phyloP scores from a whole-genome alignment of 1,284 basidiomycete genomes.

The Macrocybe sp. region DNA sequence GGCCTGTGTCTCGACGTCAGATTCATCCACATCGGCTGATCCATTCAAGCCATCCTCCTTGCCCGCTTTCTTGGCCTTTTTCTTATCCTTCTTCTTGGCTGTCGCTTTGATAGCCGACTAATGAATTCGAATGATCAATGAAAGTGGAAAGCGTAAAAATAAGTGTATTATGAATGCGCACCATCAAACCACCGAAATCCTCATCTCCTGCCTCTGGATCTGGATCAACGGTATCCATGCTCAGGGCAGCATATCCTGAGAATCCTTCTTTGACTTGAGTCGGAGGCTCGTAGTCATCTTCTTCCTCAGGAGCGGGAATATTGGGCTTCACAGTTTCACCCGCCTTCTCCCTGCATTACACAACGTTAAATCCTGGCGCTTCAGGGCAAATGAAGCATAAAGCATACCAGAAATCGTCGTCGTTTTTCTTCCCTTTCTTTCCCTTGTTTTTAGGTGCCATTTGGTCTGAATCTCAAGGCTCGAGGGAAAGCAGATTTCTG shows the following conservation, averaged over 20 bases:
- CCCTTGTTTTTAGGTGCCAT: conserved; percentile 90
- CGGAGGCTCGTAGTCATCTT: conserved; percentile 34
- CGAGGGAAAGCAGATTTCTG: not conserved
- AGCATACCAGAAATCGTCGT: conserved; percentile 76
- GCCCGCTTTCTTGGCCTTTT: conserved; percentile 45
- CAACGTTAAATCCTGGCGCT: conserved; percentile 12
- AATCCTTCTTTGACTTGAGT: conserved; percentile 31
- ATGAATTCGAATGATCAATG: conserved; percentile 8
- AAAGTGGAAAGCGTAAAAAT: not conserved
- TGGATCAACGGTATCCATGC: conserved; percentile 37
- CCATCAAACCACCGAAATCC: conserved; percentile 83
- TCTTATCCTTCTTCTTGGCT: conserved; percentile 60
- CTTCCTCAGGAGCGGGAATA: conserved; percentile 25
- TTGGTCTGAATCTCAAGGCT: conserved; percentile 3
- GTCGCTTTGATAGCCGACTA: conserved; percentile 58
- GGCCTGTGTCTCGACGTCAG: conserved; percentile 15
- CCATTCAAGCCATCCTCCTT: conserved; percentile 24
- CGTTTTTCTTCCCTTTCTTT: conserved; percentile 80
- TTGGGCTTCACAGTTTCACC: conserved; percentile 51
- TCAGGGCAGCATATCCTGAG: conserved; percentile 51
- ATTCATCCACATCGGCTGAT: conserved; percentile 15
- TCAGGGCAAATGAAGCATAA: conserved; percentile 4
- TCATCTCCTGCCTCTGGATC: conserved; percentile 63
- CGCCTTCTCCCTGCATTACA: conserved; percentile 55
- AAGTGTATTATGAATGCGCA: conserved; percentile 31